Percentiles rank a stretch among this genome's conserved stretches.
These are phyloP conservation scores for Pseudocercospora cruenta DNA, from an alignment of 2,329 filamentous ascomycete species.

Conservation along the genomic window DNA sequence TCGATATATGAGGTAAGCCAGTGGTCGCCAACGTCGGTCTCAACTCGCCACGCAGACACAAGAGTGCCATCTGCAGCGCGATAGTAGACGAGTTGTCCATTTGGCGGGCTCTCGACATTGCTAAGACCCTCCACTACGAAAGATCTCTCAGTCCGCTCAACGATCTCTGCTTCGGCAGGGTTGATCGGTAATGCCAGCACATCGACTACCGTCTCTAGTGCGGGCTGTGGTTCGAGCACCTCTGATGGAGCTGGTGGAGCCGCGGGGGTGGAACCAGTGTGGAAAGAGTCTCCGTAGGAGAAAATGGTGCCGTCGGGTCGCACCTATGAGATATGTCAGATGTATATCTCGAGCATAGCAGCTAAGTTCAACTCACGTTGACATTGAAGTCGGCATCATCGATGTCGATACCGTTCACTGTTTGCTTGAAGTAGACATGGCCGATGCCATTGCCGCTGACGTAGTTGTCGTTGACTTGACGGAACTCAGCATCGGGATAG, in stretches of 20 bases:
- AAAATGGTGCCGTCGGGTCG: slow-evolving; percentile 59
- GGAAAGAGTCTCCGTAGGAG: slow-evolving; percentile 59
- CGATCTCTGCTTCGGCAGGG: slow-evolving; percentile 43
- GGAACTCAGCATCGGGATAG: slow-evolving; percentile 49
- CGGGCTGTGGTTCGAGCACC: slow-evolving; percentile 49
- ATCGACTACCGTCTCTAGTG: slow-evolving; percentile 47
- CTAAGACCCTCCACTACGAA: slow-evolving; percentile 54
- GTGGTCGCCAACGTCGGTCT: slow-evolving; percentile 61
- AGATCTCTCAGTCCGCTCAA: slow-evolving; percentile 37
- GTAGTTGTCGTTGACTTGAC: slow-evolving; percentile 58
- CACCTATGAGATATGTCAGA: slow-evolving; percentile 42
- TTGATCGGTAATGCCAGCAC: slow-evolving; percentile 48
- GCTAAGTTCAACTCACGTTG: slow-evolving; percentile 52
- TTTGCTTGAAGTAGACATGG: slow-evolving; percentile 65
- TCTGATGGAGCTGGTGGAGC: slow-evolving; percentile 44
- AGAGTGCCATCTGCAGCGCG: slow-evolving; percentile 53
- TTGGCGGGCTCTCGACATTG: slow-evolving; percentile 57
- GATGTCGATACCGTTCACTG: slow-evolving; percentile 60
- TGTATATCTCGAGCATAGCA: too few relatives aligned
- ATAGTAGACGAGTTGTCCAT: slow-evolving; percentile 61
- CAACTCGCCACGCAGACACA: slow-evolving; percentile 60
- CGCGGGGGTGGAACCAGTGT: slow-evolving; percentile 50
- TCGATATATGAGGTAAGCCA: slow-evolving; percentile 65
- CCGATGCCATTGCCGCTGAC: slow-evolving; percentile 59
- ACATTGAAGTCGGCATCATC: slow-evolving; percentile 66